Conservation (phyloP, 2,329 filamentous ascomycete genomes). For the Elsinoe arachidis region DNA sequence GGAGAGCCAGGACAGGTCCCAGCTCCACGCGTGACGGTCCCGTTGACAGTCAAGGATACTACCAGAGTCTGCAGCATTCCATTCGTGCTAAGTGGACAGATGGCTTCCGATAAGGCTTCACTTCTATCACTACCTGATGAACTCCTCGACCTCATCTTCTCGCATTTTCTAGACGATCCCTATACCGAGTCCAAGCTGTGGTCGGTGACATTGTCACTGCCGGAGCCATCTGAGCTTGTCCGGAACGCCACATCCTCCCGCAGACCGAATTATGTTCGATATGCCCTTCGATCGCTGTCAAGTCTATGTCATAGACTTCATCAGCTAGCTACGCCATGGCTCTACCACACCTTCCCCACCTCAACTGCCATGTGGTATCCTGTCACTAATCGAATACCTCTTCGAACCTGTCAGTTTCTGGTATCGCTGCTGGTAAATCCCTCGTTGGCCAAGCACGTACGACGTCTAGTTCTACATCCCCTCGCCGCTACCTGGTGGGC, state of each 20-base stretch:
- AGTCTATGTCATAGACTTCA: background rate
- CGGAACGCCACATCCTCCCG: background rate
- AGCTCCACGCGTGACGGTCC: too few relatives aligned
- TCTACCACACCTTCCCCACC: slow-evolving; percentile 5
- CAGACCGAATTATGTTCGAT: background rate
- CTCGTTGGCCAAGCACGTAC: background rate
- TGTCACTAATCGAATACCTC: background rate
- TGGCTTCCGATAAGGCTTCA: background rate
- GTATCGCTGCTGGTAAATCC: background rate
- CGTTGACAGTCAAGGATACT: too few relatives aligned
- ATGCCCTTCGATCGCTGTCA: background rate
- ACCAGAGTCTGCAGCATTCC: background rate
- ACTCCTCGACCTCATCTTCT: background rate
- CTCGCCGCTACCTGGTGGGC: background rate
- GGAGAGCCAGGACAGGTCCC: too few relatives aligned
- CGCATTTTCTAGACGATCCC: background rate
- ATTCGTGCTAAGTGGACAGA: background rate
- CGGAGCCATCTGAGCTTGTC: background rate
- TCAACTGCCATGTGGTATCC: slow-evolving; percentile 9
- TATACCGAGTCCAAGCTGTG: background rate
- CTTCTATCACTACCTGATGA: background rate
- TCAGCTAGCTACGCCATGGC: background rate
- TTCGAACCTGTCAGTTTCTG: slow-evolving; percentile 3
- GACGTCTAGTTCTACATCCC: background rate
- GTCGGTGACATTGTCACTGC: background rate